Base-by-base conservation (phyloP, 345 rosid species). In the Heritiera fomes region DNA sequence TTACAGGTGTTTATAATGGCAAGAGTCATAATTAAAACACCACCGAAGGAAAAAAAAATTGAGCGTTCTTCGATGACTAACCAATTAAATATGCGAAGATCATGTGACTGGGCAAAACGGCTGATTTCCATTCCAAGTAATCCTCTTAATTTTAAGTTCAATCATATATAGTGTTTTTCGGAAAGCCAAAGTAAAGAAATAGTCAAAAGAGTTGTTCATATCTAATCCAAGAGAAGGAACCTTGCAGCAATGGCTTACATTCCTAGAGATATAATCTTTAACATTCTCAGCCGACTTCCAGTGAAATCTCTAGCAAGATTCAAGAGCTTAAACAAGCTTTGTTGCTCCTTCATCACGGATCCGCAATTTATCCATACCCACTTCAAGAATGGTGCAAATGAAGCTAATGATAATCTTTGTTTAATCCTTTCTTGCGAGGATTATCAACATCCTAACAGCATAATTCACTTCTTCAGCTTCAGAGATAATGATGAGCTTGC, bases 231-330 rank as follows among this genome's bases (percentile, higher is more conserved):
- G 10, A 34, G n/a, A 63, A 63, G 45, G 12, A 14, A 15, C 45
- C 5, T 62, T 11, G 41, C 18, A 28, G 23, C 12, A 14, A 79
- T 79, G 81, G 64, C 34, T 34, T 41, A 28, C 10, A 20, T 73
- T 52, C 81, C 81, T 15, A 15, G 55, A 10, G 7, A 50, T 53
- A 18, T 79, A 7, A 9, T 79, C 56, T 73, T 45, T 41, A 56
- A 79, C 12, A 20, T 52, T n/a, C 73, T 79, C 73, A 3, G 11
- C 46, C 43, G 18, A 28, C 63, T 79, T 40, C 73, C 82, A 0
- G 55, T 79, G 8, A 79, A 79, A 56, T 55, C 74, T 43, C 28
- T 79, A 18, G 20, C 46, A 1, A 79, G 74, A 65, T 74, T 79
- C 73, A 65, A 74, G 59, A 38, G 49, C 10, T 34, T 34, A 34